A percentile compares a stretch with the other conserved stretches of the same genome.
Evolutionary conservation across 2,329 filamentous ascomycete genomes (phyloP).

Genomic region (Cladosporium sp.): DNA sequence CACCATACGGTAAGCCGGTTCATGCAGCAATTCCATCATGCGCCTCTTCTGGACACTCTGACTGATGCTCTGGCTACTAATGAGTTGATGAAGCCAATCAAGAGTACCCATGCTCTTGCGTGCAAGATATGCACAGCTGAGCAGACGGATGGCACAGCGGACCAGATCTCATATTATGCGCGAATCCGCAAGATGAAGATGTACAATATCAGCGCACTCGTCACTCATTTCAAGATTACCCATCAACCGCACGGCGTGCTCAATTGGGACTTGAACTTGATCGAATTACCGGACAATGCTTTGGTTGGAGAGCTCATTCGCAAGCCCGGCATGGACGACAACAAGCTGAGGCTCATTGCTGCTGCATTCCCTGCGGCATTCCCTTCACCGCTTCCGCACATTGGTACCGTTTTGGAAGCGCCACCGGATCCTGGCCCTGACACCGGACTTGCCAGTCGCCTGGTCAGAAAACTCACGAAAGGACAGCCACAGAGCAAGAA

Average conservation of each 20-base stretch:
- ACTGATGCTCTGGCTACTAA: conserved; percentile 46
- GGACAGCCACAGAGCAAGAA: conserved; percentile 25
- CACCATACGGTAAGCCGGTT: conserved; percentile 63
- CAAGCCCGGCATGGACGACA: conserved; percentile 57
- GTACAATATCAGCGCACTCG: conserved; percentile 54
- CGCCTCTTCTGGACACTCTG: conserved; percentile 59
- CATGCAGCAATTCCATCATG: conserved; percentile 56
- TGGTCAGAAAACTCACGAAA: conserved; percentile 29
- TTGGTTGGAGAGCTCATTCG: conserved; percentile 52
- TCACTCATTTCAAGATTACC: conserved; percentile 61
- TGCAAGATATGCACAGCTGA: conserved; percentile 39
- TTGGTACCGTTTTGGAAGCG: conserved; percentile 39
- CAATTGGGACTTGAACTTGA: conserved; percentile 63
- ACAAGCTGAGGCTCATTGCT: conserved; percentile 45
- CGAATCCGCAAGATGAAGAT: conserved; percentile 42
- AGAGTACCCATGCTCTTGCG: conserved; percentile 45
- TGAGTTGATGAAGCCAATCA: conserved; percentile 44
- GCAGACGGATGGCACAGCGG: conserved; percentile 30
- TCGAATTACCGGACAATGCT: conserved; percentile 57
- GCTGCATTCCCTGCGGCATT: conserved; percentile 40
- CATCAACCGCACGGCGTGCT: conserved; percentile 43
- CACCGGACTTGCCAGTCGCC: conserved; percentile 25
- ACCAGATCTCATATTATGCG: conserved; percentile 37
- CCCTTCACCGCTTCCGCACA: conserved; percentile 44
- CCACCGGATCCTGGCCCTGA: conserved; percentile 21